Conservation (phyloP, 257 asterid species). For the Fraxinus americana region DNA sequence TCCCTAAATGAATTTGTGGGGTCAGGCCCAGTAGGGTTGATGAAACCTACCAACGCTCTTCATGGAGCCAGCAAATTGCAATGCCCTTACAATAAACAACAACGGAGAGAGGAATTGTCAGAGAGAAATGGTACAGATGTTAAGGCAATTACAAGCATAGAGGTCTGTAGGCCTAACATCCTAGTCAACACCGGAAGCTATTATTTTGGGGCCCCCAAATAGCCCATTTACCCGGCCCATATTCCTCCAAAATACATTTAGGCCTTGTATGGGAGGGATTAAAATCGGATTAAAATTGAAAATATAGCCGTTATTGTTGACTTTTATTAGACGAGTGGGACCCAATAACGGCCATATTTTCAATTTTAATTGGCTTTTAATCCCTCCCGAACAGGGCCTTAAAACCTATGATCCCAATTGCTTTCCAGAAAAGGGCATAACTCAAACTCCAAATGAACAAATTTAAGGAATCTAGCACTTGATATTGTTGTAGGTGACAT, state of each 20-base stretch:
- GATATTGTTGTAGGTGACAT: too few relatives aligned
- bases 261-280: too few relatives aligned
- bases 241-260: constrained; percentile 18
- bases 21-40: constrained; percentile 45
- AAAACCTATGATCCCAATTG: too few relatives aligned
- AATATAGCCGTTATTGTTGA: too few relatives aligned
- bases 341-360: too few relatives aligned
- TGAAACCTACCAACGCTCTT: constrained; percentile 77
- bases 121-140: constrained; percentile 31
- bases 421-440: too few relatives aligned
- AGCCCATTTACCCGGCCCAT: constrained; percentile 59
- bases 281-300: too few relatives aligned
- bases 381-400: too few relatives aligned
- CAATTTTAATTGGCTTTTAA: too few relatives aligned
- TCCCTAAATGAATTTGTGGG: constrained; percentile 40
- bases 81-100: constrained; percentile 5
- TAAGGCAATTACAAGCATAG: constrained; percentile 44
- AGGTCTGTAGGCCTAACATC: constrained; percentile 61
- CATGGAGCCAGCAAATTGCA: constrained; percentile 62
- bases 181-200: constrained; percentile 77
- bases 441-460: too few relatives aligned
- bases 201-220: constrained; percentile 77
- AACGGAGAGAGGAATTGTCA: constrained; percentile 29
- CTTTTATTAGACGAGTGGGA: too few relatives aligned
- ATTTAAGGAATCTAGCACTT: too few relatives aligned